Percentiles rank a stretch among this genome's conserved stretches.
phyloP scores from a whole-genome alignment of 2,329 filamentous ascomycete species.

The Mollisia scopiformis region DNA sequence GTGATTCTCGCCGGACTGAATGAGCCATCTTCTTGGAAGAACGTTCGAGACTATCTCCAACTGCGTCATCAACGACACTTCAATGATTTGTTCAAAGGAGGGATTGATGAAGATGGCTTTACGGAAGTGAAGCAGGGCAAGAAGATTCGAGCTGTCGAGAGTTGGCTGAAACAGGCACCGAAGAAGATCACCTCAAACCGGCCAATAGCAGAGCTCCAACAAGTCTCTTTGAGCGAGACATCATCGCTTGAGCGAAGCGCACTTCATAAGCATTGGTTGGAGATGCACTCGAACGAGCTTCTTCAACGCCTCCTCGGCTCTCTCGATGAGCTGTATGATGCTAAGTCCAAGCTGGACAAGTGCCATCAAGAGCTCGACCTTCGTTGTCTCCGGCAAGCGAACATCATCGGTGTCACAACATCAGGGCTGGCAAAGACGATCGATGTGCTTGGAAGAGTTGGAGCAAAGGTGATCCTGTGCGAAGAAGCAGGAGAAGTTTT shows the following conservation, averaged over 20 bases:
- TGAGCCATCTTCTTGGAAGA: not conserved
- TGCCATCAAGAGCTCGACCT: not conserved
- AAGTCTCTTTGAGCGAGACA: not conserved
- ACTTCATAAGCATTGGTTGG: not conserved
- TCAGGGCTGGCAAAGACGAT: constrained; percentile 51
- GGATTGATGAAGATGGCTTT: not conserved
- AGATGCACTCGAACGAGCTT: not conserved
- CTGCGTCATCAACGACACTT: not conserved
- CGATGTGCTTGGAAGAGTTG: constrained; percentile 45
- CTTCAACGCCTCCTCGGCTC: not conserved
- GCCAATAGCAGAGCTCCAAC: not conserved
- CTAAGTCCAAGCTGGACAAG: not conserved
- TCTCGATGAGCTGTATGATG: not conserved
- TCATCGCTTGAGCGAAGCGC: not conserved
- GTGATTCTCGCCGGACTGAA: not conserved
- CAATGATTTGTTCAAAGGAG: not conserved
- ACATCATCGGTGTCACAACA: constrained; percentile 56
- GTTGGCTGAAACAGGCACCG: not conserved
- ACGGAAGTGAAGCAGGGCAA: not conserved
- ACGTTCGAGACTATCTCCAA: not conserved
- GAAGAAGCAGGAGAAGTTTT: constrained; percentile 49
- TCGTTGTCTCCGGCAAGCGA: constrained; percentile 35
- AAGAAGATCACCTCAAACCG: not conserved
- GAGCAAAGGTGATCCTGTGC: constrained; percentile 42
- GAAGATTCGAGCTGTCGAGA: not conserved